These are phyloP conservation scores for Trypethelium eluteriae DNA, from an alignment of 495 filamentous ascomycete genomes.

Conservation along the genomic window DNA sequence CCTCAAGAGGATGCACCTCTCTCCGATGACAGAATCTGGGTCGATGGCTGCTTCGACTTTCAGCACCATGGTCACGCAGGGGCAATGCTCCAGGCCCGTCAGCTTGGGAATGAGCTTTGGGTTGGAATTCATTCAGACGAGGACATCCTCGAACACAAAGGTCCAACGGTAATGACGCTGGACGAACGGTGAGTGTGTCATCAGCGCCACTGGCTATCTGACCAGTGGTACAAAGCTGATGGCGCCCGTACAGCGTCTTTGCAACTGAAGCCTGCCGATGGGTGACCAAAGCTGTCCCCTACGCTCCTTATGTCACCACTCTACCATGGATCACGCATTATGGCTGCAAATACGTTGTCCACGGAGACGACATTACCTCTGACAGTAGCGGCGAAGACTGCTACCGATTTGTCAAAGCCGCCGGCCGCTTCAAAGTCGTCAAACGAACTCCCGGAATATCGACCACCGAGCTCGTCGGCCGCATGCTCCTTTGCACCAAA, in stretches of 20 bases:
- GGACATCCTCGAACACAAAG: conserved; percentile 91
- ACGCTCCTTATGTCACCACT: conserved; percentile 91
- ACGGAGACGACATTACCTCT: conserved; percentile 86
- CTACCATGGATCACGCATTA: conserved; percentile 90
- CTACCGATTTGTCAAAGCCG: conserved; percentile 91
- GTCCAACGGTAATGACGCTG: conserved; percentile 93
- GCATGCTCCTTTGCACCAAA: conserved; percentile 90
- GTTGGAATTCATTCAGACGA: conserved; percentile 94
- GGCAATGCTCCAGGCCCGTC: conserved; percentile 88
- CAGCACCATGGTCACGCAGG: conserved; percentile 97
- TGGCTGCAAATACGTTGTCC: conserved; percentile 85
- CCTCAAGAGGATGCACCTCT: conserved; percentile 55
- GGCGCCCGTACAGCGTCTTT: conserved; percentile 46
- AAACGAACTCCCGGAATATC: conserved; percentile 94
- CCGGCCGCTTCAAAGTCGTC: conserved; percentile 84
- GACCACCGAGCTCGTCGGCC: conserved; percentile 91
- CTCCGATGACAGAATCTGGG: conserved; percentile 76
- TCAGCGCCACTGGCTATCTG: neutral
- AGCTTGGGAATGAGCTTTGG: conserved; percentile 73
- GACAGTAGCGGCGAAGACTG: conserved; percentile 84
- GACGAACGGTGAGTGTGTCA: conserved; percentile 59
- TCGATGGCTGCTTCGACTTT: conserved; percentile 98
- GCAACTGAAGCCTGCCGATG: conserved; percentile 93
- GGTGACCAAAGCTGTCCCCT: conserved; percentile 71
- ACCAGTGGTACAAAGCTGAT: conserved; percentile 10